Conservation (phyloP, 352 stramenopile species). For the Phytophthora citrophthora region DNA sequence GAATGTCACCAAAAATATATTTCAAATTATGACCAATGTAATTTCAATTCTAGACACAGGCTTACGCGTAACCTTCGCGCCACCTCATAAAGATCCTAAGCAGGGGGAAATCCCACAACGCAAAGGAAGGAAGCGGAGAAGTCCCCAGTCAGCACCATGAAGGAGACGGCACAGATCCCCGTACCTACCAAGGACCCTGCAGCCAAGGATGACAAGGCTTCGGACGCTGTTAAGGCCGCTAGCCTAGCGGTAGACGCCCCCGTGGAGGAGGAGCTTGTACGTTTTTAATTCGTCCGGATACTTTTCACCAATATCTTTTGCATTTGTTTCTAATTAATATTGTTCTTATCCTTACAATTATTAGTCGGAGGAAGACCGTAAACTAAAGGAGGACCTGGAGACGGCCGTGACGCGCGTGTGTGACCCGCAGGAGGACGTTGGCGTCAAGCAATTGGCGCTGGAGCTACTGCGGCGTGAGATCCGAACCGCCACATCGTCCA, state of each 20-base stretch:
- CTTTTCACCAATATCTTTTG: neutral
- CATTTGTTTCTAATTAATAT: neutral
- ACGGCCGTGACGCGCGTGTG: slow-evolving; percentile 83
- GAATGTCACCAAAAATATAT: too few species aligned
- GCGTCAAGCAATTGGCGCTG: slow-evolving; percentile 91
- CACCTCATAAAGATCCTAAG: slow-evolving; percentile 31
- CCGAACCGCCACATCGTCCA: slow-evolving; percentile 96
- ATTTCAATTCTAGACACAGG: neutral
- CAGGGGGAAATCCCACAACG: slow-evolving; percentile 30
- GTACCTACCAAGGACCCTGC: slow-evolving; percentile 66
- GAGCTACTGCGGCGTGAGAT: slow-evolving; percentile 98
- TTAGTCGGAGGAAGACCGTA: slow-evolving; percentile 91
- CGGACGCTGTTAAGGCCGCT: slow-evolving; percentile 32
- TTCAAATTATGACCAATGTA: neutral
- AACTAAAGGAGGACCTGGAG: slow-evolving; percentile 94
- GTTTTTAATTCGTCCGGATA: slow-evolving; percentile 13
- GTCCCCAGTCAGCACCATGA: slow-evolving; percentile 53
- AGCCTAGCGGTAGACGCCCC: slow-evolving; percentile 38
- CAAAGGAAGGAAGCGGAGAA: slow-evolving; percentile 32
- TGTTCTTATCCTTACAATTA: slow-evolving; percentile 3
- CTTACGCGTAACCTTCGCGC: slow-evolving; percentile 9
- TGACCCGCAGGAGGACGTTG: slow-evolving; percentile 62
- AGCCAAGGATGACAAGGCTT: slow-evolving; percentile 49
- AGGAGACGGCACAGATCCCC: slow-evolving; percentile 67
- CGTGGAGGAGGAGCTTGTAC: slow-evolving; percentile 73